phyloP scores from a whole-genome alignment of 2,329 filamentous ascomycete species.

The Cladobotryum protrusum region DNA sequence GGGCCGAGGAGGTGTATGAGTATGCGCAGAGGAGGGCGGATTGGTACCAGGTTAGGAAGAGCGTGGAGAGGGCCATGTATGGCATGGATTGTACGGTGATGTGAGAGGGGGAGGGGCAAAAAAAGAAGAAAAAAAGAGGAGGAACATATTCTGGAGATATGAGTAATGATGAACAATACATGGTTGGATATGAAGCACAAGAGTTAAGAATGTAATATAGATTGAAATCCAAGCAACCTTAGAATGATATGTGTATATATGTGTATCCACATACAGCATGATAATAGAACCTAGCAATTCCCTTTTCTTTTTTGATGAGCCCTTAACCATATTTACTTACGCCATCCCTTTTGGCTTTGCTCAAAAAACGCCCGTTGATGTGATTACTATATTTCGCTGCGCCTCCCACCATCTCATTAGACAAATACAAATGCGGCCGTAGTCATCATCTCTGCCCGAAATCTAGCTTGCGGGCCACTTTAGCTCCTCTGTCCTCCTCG shows the following conservation, averaged over 20 bases:
- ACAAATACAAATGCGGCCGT: background rate
- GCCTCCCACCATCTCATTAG: background rate
- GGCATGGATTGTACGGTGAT: slow-evolving; percentile 83
- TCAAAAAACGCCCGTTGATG: background rate
- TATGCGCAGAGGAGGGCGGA: slow-evolving; percentile 91
- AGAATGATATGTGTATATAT: slow-evolving; percentile 2
- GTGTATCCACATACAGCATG: background rate
- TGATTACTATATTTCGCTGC: background rate
- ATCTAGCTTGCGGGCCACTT: slow-evolving; percentile 77
- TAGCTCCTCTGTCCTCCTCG: slow-evolving; percentile 62
- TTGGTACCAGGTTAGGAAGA: slow-evolving; percentile 83
- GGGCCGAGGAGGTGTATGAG: slow-evolving; percentile 95
- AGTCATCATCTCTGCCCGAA: slow-evolving; percentile 50
- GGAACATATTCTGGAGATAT: background rate
- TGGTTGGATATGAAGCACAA: too few relatives aligned
- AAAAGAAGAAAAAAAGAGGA: background rate
- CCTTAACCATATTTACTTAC: too few relatives aligned
- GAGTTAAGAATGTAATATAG: too few relatives aligned
- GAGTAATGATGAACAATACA: background rate
- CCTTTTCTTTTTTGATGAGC: too few relatives aligned
- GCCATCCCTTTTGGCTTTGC: too few relatives aligned
- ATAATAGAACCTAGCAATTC: too few relatives aligned
- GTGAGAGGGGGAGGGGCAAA: slow-evolving; percentile 39
- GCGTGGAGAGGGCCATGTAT: slow-evolving; percentile 96
- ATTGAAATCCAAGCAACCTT: too few relatives aligned